phyloP scores from a whole-genome alignment of 2,329 filamentous ascomycete species.

The Colletotrichum zoysiae region DNA sequence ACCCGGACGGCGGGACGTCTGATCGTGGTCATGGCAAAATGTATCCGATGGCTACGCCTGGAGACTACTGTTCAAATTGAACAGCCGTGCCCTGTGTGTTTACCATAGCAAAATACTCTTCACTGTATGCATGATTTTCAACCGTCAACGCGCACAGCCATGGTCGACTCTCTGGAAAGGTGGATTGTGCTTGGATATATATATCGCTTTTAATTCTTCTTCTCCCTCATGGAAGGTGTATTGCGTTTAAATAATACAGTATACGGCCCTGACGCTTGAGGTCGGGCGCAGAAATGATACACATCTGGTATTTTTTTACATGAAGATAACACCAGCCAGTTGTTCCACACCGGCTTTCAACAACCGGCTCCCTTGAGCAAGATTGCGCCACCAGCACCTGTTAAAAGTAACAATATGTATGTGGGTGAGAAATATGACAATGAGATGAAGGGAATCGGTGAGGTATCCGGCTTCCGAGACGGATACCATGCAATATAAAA shows the following conservation, averaged over 20 bases:
- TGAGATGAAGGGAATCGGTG: slow-evolving; percentile 26
- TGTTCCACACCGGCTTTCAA: background rate
- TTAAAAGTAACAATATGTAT: slow-evolving; percentile 19
- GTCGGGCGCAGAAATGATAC: slow-evolving; percentile 14
- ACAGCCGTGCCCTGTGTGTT: background rate
- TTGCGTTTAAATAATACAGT: slow-evolving; percentile 20
- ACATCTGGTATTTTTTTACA: slow-evolving; percentile 34
- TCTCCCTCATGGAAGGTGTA: background rate
- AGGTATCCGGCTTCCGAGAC: slow-evolving; percentile 10
- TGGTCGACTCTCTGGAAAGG: background rate
- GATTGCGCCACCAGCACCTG: slow-evolving; percentile 27
- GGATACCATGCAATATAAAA: slow-evolving; percentile 21
- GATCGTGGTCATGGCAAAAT: background rate
- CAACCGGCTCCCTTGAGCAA: slow-evolving; percentile 1
- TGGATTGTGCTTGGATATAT: background rate
- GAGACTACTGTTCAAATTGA: background rate
- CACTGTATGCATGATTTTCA: background rate
- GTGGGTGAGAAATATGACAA: slow-evolving; percentile 2
- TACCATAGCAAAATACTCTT: background rate
- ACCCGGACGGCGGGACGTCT: background rate
- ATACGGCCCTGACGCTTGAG: slow-evolving; percentile 10
- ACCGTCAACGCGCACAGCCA: background rate
- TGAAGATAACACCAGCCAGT: background rate
- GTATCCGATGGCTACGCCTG: background rate
- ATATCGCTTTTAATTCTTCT: background rate